These are phyloP conservation scores for Beauveria pseudobassiana DNA, from an alignment of 2,329 filamentous ascomycete genomes.

Conservation along the genomic window DNA sequence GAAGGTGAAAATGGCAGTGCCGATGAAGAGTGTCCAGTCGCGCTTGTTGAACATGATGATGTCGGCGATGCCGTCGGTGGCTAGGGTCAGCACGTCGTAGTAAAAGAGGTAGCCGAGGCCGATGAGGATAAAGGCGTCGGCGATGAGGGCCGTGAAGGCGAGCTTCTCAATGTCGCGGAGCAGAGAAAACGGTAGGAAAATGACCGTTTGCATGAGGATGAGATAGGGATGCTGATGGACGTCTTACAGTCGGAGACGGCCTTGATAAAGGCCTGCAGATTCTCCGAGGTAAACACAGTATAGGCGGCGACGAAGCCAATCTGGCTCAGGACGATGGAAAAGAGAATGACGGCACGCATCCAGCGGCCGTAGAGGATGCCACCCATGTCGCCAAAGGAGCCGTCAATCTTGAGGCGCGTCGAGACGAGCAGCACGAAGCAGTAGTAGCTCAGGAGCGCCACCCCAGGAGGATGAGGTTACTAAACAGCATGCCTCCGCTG, in stretches of 20 bases:
- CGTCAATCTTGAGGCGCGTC: conserved; percentile 75
- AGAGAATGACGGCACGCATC: conserved; percentile 81
- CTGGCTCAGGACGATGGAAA: conserved; percentile 90
- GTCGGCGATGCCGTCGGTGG: conserved; percentile 68
- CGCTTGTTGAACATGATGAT: conserved; percentile 84
- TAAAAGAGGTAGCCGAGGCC: conserved; percentile 93
- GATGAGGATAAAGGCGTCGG: conserved; percentile 88
- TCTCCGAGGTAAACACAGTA: conserved; percentile 94
- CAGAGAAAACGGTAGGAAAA: conserved; percentile 90
- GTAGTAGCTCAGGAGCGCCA: conserved; percentile 87
- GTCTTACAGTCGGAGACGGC: conserved; percentile 85
- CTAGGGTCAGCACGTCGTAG: conserved; percentile 83
- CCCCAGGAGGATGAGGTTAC: conserved; percentile 80
- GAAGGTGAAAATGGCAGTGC: conserved; percentile 97
- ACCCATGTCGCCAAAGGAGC: conserved; percentile 97
- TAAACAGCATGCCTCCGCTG: conserved; percentile 96
- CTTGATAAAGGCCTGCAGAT: conserved; percentile 87
- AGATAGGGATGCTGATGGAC: conserved; percentile 77
- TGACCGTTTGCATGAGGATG: conserved; percentile 89
- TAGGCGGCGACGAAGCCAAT: conserved; percentile 92
- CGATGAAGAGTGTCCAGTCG: conserved; percentile 96
- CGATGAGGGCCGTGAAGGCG: conserved; percentile 86
- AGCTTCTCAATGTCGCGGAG: conserved; percentile 97
- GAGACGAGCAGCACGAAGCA: conserved; percentile 92
- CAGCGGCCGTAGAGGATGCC: conserved; percentile 83